Conservation (phyloP, 1,284 basidiomycete species). For the Volvariella surrecta region DNA sequence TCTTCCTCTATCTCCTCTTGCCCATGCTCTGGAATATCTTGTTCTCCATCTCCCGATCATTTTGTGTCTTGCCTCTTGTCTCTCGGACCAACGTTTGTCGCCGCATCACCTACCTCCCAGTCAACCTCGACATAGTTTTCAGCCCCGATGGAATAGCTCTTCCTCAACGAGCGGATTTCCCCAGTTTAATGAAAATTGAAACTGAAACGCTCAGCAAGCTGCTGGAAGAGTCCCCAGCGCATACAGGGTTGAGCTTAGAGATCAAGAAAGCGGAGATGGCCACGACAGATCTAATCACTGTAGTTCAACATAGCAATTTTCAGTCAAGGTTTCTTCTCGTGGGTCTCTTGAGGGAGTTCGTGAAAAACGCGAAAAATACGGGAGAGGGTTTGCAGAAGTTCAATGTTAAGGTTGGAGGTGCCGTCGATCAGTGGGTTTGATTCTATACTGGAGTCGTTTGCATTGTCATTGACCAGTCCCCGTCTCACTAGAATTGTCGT, state of each 20-base stretch:
- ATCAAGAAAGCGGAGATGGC: conserved; percentile 73
- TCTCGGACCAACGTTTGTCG: conserved; percentile 38
- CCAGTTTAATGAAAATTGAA: conserved; percentile 43
- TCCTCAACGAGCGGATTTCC: too few relatives aligned
- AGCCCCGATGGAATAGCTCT: too few relatives aligned
- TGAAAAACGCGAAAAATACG: conserved; percentile 48
- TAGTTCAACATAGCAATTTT: conserved; percentile 56
- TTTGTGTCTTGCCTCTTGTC: conserved; percentile 54
- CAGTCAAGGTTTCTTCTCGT: conserved; percentile 46
- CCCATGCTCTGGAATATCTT: conserved; percentile 27
- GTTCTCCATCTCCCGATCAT: conserved; percentile 23
- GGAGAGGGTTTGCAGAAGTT: conserved; percentile 50
- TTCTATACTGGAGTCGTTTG: background rate
- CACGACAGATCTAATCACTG: conserved; percentile 49
- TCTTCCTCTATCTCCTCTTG: conserved; percentile 43
- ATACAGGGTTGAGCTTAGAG: conserved; percentile 49
- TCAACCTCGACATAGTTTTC: conserved; percentile 9
- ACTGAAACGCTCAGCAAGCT: conserved; percentile 53
- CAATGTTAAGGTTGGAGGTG: conserved; percentile 51
- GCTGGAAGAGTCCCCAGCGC: conserved; percentile 45
- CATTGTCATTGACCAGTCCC: background rate
- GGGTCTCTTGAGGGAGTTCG: conserved; percentile 41
- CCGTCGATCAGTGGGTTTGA: conserved; percentile 53
- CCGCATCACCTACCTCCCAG: background rate
- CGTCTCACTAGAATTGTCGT: conserved; percentile 47